Evolutionary conservation across 805 yeast genomes (phyloP).

Genomic region (Pichia sporocuriosa): DNA sequence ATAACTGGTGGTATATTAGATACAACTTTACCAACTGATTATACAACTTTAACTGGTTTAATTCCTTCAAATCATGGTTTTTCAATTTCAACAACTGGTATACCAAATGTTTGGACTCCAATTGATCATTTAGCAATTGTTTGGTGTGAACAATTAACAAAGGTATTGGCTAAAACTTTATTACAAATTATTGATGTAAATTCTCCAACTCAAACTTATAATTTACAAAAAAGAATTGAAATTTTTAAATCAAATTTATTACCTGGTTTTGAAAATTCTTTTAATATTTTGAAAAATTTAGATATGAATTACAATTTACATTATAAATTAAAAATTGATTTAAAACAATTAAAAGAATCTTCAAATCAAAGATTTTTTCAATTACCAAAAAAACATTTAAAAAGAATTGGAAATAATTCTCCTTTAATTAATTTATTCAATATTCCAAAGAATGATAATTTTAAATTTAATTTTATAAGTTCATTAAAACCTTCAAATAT

Average conservation of each 20-base stretch:
- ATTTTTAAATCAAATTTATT: conserved; percentile 40
- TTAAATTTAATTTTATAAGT: conserved; percentile 27
- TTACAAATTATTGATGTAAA: conserved; percentile 51
- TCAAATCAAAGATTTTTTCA: conserved; percentile 26
- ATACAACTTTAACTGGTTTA: conserved; percentile 64
- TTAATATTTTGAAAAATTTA: conserved; percentile 19
- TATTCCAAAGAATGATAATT: conserved; percentile 27
- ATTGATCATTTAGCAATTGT: conserved; percentile 92
- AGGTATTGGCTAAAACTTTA: conserved; percentile 50
- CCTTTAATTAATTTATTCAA: conserved; percentile 32
- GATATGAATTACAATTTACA: conserved; percentile 24
- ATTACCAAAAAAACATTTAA: conserved; percentile 19
- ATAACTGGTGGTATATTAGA: conserved; percentile 86
- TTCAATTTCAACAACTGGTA: conserved; percentile 75
- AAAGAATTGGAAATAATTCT: conserved; percentile 14
- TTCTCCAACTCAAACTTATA: conserved; percentile 42
- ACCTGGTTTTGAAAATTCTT: conserved; percentile 47
- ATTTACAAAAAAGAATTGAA: conserved; percentile 51
- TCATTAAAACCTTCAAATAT: conserved; percentile 25
- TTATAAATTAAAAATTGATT: conserved; percentile 27
- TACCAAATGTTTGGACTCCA: conserved; percentile 89
- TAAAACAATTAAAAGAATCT: conserved; percentile 27
- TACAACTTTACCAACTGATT: conserved; percentile 80
- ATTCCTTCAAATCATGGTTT: conserved; percentile 75
- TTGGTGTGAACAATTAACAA: conserved; percentile 89